A percentile compares a stretch with the other conserved stretches of the same genome.
These are phyloP conservation scores for Epichloe sylvatica DNA, from an alignment of 2,329 filamentous ascomycete genomes.

Conservation along the genomic window DNA sequence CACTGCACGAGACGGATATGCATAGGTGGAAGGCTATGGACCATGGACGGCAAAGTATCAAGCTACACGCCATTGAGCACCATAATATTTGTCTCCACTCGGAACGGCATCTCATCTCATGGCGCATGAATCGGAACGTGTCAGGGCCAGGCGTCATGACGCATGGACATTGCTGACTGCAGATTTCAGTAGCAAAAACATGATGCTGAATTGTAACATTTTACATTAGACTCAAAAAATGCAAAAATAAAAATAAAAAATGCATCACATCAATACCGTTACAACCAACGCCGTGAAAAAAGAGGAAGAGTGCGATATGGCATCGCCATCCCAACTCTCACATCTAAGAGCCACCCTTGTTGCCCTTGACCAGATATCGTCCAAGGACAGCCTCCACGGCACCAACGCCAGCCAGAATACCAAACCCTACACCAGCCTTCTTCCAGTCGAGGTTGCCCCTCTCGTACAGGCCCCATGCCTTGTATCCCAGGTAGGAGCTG, in stretches of 20 bases:
- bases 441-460: conserved; percentile 36
- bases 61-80: conserved; percentile 2
- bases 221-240: neutral
- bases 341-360: conserved; percentile 14
- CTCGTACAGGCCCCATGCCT: conserved; percentile 42
- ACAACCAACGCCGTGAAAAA: conserved; percentile 4
- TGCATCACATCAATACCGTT: neutral
- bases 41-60: conserved; percentile 1
- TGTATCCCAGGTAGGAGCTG: conserved; percentile 39
- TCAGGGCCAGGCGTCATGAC: too few relatives aligned
- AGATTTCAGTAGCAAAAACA: too few relatives aligned
- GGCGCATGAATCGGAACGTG: too few relatives aligned
- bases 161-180: too few relatives aligned
- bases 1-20: conserved; percentile 1
- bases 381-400: conserved; percentile 36
- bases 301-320: neutral
- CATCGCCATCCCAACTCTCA: neutral
- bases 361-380: conserved; percentile 28
- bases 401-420: conserved; percentile 35
- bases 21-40: neutral
- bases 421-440: conserved; percentile 35
- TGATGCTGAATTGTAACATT: too few relatives aligned
- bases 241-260: neutral
- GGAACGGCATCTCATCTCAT: too few relatives aligned
- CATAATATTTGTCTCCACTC: neutral